phyloP scores from a whole-genome alignment of 2,329 filamentous ascomycete species.

The Colletotrichum cordylinicola region DNA sequence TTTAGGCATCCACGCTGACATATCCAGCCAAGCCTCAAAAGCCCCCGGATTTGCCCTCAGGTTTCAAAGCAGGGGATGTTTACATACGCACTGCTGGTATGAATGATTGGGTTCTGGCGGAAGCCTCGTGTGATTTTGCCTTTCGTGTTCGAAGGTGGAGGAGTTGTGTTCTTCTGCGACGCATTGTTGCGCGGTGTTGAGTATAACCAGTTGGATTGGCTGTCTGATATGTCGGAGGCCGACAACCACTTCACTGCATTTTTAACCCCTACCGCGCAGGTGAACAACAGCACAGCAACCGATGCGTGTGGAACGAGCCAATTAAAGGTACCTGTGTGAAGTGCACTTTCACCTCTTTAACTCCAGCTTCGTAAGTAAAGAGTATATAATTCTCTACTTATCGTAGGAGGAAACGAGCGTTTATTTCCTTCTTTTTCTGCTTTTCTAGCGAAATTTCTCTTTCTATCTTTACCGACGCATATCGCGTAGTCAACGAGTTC shows the following conservation, averaged over 20 bases:
- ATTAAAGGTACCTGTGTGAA: not conserved
- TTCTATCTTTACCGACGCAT: not conserved
- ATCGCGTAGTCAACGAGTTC: not conserved
- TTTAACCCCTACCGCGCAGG: too few relatives aligned
- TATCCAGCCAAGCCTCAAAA: not conserved
- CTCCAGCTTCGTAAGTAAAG: not conserved
- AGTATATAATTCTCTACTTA: not conserved
- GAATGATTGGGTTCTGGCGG: not conserved
- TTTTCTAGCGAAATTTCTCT: not conserved
- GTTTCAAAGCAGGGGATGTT: not conserved
- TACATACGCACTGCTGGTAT: not conserved
- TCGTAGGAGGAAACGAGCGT: not conserved
- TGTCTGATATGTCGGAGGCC: too few relatives aligned
- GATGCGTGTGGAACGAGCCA: not conserved
- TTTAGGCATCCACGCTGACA: not conserved
- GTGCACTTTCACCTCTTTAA: not conserved
- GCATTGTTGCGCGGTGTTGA: too few relatives aligned
- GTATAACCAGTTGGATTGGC: too few relatives aligned
- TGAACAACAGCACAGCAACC: too few relatives aligned
- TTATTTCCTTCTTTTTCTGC: not conserved
- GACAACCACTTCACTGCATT: too few relatives aligned
- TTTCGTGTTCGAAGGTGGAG: too few relatives aligned
- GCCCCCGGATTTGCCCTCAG: not conserved
- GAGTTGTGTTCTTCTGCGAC: too few relatives aligned
- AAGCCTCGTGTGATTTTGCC: too few relatives aligned